Evolutionary conservation across 352 stramenopile species (phyloP).

Genomic region (Globisporangium lucens): DNA sequence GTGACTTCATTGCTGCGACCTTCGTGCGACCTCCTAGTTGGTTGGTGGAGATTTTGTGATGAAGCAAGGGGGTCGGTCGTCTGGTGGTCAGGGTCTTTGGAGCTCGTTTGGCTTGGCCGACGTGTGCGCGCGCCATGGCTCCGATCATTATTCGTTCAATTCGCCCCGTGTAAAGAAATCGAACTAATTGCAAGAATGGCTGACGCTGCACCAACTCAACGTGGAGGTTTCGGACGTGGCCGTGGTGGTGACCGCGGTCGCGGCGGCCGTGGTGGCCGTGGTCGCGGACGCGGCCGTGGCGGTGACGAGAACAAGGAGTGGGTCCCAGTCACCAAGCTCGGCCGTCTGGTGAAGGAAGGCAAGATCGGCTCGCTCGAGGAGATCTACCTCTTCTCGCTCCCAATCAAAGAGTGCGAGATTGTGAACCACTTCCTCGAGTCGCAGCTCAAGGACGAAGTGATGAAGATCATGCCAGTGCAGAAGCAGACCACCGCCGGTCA

Average conservation of each 20-base stretch:
- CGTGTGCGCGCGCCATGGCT: too few species aligned
- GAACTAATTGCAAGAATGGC: constrained; percentile 66
- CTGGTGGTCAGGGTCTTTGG: not conserved
- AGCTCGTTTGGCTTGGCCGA: too few species aligned
- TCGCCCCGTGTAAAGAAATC: constrained; percentile 59
- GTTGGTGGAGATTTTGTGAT: constrained; percentile 31
- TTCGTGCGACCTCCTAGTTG: constrained; percentile 36
- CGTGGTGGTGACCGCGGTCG: constrained; percentile 82
- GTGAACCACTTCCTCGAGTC: constrained; percentile 99
- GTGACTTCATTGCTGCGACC: constrained; percentile 9
- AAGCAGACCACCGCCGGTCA: constrained; percentile 99
- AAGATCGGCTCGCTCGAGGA: constrained; percentile 99
- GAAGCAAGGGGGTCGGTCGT: not conserved
- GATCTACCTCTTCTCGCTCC: constrained; percentile 99
- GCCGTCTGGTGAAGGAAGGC: constrained; percentile 99
- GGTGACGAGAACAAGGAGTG: constrained; percentile 95
- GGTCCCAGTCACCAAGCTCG: constrained; percentile 99
- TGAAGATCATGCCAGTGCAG: constrained; percentile 99
- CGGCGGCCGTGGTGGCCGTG: constrained; percentile 83
- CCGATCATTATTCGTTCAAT: constrained; percentile 76
- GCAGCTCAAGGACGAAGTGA: constrained; percentile 99
- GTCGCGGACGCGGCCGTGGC: constrained; percentile 79
- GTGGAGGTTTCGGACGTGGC: constrained; percentile 92
- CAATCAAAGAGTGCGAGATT: constrained; percentile 99
- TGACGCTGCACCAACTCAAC: constrained; percentile 77